phyloP scores from a whole-genome alignment of 1,284 basidiomycete genomes.

The Ustilago hordei region DNA sequence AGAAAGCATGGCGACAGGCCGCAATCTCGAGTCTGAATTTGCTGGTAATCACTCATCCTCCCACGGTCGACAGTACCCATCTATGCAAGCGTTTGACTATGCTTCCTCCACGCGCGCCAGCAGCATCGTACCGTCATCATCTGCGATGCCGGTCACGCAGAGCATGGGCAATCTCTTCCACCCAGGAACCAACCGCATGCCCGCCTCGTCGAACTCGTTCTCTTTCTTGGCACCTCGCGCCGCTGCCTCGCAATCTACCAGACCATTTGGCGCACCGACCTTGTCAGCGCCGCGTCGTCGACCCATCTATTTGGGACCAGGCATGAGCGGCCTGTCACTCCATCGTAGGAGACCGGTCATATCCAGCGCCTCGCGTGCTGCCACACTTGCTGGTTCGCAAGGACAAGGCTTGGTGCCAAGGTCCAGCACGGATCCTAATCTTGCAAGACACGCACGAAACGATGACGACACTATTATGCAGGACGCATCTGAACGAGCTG shows the following conservation, averaged over 20 bases:
- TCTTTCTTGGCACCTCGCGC: slow-evolving; percentile 50
- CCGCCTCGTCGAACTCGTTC: slow-evolving; percentile 36
- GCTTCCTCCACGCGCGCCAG: slow-evolving; percentile 38
- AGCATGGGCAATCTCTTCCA: slow-evolving; percentile 43
- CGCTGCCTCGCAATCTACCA: slow-evolving; percentile 11
- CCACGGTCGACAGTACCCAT: slow-evolving; percentile 10
- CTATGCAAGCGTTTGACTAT: slow-evolving; percentile 12
- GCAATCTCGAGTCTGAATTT: slow-evolving; percentile 49
- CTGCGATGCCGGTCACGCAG: slow-evolving; percentile 33
- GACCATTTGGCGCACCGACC: slow-evolving; percentile 10
- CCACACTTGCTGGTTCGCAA: slow-evolving; percentile 19
- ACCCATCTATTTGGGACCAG: slow-evolving; percentile 50
- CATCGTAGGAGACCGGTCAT: slow-evolving; percentile 36
- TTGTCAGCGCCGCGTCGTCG: slow-evolving; percentile 20
- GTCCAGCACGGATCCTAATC: slow-evolving; percentile 42
- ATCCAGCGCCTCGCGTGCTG: slow-evolving; percentile 35
- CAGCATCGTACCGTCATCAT: slow-evolving; percentile 27
- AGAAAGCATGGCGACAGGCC: slow-evolving; percentile 48
- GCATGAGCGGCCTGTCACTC: slow-evolving; percentile 50
- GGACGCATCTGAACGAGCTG: slow-evolving; percentile 24
- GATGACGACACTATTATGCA: slow-evolving; percentile 12
- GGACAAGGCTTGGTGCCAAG: slow-evolving; percentile 22
- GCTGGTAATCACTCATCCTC: neutral
- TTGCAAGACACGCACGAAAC: slow-evolving; percentile 19
- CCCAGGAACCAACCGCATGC: slow-evolving; percentile 31